Evolutionary conservation across 2,329 filamentous ascomycete genomes (phyloP).

Genomic region (Scytalidium sp.): DNA sequence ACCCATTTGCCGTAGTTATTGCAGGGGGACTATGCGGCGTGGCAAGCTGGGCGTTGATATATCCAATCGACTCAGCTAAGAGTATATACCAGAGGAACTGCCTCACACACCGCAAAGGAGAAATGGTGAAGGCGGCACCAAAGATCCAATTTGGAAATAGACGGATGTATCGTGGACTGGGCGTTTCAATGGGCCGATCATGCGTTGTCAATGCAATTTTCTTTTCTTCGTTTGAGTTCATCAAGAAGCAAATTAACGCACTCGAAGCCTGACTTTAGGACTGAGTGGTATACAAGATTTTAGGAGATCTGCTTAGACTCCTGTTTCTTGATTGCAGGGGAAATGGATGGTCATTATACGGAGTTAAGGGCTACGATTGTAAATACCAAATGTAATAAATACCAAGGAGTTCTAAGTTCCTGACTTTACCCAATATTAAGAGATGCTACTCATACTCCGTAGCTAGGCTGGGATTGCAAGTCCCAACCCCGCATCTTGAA

Average conservation of each 20-base stretch:
- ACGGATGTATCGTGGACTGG: constrained; percentile 79
- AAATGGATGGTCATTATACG: background rate
- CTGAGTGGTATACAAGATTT: background rate
- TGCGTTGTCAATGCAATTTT: constrained; percentile 85
- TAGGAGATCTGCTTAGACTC: background rate
- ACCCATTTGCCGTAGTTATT: constrained; percentile 73
- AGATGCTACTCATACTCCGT: too few species aligned
- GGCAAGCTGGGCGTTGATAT: constrained; percentile 68
- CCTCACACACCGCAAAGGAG: constrained; percentile 64
- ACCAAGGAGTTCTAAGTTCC: too few species aligned
- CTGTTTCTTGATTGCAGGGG: background rate
- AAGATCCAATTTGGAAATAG: constrained; percentile 76
- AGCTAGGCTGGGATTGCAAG: too few species aligned
- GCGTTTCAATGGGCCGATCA: constrained; percentile 79
- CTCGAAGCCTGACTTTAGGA: constrained; percentile 20
- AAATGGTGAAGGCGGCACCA: constrained; percentile 59
- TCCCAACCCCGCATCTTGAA: background rate
- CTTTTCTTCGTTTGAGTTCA: constrained; percentile 83
- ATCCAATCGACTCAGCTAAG: constrained; percentile 76
- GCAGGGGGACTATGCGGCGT: constrained; percentile 81
- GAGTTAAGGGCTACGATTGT: background rate
- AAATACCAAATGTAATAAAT: background rate
- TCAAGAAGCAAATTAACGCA: constrained; percentile 59
- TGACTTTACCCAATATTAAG: too few species aligned
- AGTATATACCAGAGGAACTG: constrained; percentile 83